Base-by-base conservation (phyloP, 371 early-diverging fungal species). In the Syncephalis plumigaleata region DNA sequence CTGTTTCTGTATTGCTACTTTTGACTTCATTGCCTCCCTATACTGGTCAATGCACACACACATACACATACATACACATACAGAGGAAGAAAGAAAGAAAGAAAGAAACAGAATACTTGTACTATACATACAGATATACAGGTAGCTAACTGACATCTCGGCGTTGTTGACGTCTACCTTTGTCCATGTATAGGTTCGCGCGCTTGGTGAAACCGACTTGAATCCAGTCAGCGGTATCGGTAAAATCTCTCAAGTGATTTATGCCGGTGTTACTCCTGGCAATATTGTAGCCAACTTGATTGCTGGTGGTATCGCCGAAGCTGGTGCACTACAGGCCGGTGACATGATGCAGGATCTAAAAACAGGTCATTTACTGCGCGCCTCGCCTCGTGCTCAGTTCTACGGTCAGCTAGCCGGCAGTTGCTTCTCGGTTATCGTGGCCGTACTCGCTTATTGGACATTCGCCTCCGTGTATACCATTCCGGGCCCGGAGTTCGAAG, bases 221-320 rank as follows among this genome's bases (percentile, higher is more conserved):
- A 86, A 84, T 56, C 87, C 87, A 0, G 83, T 76, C 4, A 77
- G 79, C 42, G 81, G 86, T 13, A 85, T 90, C 45, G 87, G 79
- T 27, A 90, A 90, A 45, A 71, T 85, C 21, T 77, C 83, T 11
- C 91, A 90, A 59, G 77, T 87, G 18, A 62, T 83, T 22, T 86
- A 85, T 62, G 84, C 83, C 0, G 73, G 66, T 7, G 57, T 83
- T 0, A 71, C 79, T 51, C 84, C 82, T 13, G 79, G 77, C 15
- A 70, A 73, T 18, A 68, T 81, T 44, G 70, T 78, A 2, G 83
- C 81, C 27, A 87, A 90, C 60, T 50, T 90, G 54, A 76, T 87
- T 43, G 84, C 85, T 1, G 90, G 90, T 38, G 80, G 79, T 9
- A 79, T 90, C 46, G 87, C 90, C 7, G 87, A 84, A 57, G 83